phyloP scores from a whole-genome alignment of 116 monocot species.

The Papilionanthe hybrid region DNA sequence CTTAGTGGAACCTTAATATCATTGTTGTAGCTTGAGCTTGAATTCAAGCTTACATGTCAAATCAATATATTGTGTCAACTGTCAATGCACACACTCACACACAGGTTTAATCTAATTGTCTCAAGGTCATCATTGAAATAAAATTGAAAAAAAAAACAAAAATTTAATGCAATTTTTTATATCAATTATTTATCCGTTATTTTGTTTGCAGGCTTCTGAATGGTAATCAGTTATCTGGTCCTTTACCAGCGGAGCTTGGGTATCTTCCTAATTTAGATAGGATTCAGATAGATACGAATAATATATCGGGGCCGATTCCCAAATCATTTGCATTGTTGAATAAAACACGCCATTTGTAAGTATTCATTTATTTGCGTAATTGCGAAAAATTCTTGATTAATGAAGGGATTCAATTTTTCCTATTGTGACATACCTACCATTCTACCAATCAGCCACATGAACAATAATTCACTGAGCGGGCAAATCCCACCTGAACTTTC shows the following conservation, averaged over 20 bases:
- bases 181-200: background rate
- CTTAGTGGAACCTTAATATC: background rate
- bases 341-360: conserved; percentile 90
- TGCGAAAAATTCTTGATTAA: conserved; percentile 3
- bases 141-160: too few species aligned
- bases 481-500: conserved; percentile 70
- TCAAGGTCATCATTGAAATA: background rate
- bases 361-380: conserved; percentile 7
- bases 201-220: conserved; percentile 74
- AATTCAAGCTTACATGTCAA: background rate
- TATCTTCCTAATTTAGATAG: conserved; percentile 68
- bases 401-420: conserved; percentile 12
- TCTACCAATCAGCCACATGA: conserved; percentile 71
- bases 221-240: conserved; percentile 76
- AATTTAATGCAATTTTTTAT: background rate
- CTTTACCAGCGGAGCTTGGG: conserved; percentile 87
- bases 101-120: background rate
- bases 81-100: background rate
- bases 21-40: background rate
- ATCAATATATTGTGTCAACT: background rate
- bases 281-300: conserved; percentile 91
- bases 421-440: background rate
- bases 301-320: conserved; percentile 84
- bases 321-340: conserved; percentile 78
- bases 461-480: conserved; percentile 88